Conservation (phyloP, 345 rosid genomes). For the Luvunga scandens region DNA sequence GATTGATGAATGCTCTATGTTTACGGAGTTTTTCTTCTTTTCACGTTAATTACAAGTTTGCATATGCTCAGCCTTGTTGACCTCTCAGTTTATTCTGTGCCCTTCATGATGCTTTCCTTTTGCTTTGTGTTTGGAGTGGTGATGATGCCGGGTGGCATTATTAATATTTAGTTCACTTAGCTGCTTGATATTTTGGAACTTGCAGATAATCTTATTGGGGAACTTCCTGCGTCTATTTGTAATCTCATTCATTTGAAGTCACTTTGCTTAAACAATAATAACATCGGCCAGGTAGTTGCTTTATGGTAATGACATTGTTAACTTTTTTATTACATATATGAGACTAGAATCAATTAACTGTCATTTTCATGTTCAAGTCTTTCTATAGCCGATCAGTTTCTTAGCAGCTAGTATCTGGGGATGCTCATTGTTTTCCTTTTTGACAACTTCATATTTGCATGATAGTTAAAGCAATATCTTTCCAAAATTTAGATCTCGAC, state of each 20-base stretch:
- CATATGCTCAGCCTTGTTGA: too few relatives aligned
- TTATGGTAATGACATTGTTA: not conserved
- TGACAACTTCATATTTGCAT: not conserved
- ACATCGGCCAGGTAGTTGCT: constrained; percentile 60
- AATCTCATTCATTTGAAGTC: constrained; percentile 77
- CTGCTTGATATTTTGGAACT: constrained; percentile 26
- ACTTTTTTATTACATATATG: not conserved
- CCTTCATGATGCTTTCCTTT: not conserved
- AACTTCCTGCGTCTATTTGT: constrained; percentile 78
- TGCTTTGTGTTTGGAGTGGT: not conserved
- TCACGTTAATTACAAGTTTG: not conserved
- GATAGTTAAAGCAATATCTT: not conserved
- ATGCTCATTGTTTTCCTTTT: not conserved
- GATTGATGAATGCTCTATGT: not conserved
- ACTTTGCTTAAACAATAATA: constrained; percentile 68
- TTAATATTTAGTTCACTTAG: constrained; percentile 8
- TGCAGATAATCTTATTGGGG: constrained; percentile 82
- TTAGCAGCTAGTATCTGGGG: not conserved
- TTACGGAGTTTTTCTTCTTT: not conserved
- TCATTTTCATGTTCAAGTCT: not conserved
- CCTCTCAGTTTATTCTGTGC: not conserved
- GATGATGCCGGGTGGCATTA: not conserved
- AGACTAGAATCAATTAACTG: not conserved
- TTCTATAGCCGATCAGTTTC: not conserved
- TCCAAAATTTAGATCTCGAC: not conserved